Evolutionary conservation across 2,329 filamentous ascomycete genomes (phyloP).

Genomic region (Raffaelea arxii): DNA sequence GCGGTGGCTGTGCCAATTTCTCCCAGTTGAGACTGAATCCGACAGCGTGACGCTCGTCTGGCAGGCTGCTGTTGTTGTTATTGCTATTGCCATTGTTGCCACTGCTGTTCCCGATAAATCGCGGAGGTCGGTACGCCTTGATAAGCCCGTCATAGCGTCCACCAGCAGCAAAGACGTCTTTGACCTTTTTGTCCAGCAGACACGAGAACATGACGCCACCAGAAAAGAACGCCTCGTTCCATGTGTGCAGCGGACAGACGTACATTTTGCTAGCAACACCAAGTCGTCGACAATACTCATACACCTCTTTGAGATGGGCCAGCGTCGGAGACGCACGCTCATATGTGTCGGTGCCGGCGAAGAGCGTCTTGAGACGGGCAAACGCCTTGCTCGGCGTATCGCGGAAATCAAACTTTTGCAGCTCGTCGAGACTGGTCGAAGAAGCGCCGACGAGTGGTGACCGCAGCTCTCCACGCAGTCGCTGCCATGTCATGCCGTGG

Average conservation of each 20-base stretch:
- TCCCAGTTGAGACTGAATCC: constrained; percentile 91
- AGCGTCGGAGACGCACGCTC: constrained; percentile 69
- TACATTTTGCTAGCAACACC: constrained; percentile 70
- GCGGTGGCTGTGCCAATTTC: constrained; percentile 58
- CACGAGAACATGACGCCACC: constrained; percentile 86
- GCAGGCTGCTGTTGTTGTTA: constrained; percentile 43
- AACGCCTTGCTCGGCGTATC: constrained; percentile 49
- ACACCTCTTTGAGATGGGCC: constrained; percentile 69
- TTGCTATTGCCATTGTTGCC: too few species aligned
- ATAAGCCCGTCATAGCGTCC: constrained; percentile 89
- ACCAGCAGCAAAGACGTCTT: constrained; percentile 83
- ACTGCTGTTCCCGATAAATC: too few species aligned
- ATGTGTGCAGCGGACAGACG: constrained; percentile 73
- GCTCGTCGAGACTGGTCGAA: constrained; percentile 81
- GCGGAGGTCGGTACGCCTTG: constrained; percentile 67
- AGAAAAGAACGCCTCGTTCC: constrained; percentile 85
- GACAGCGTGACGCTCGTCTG: constrained; percentile 68
- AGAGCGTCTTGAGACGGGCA: constrained; percentile 46
- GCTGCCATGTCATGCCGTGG: constrained; percentile 69
- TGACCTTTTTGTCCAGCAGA: constrained; percentile 73
- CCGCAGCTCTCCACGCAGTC: constrained; percentile 71
- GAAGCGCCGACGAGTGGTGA: constrained; percentile 74
- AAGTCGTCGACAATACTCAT: constrained; percentile 67
- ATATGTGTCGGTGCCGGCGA: constrained; percentile 55
- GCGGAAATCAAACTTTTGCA: constrained; percentile 85